Percentiles rank a stretch among this genome's conserved stretches.
Conservation (phyloP, 1,284 basidiomycete species). For the Ceratorhiza oryzae-sativae region DNA sequence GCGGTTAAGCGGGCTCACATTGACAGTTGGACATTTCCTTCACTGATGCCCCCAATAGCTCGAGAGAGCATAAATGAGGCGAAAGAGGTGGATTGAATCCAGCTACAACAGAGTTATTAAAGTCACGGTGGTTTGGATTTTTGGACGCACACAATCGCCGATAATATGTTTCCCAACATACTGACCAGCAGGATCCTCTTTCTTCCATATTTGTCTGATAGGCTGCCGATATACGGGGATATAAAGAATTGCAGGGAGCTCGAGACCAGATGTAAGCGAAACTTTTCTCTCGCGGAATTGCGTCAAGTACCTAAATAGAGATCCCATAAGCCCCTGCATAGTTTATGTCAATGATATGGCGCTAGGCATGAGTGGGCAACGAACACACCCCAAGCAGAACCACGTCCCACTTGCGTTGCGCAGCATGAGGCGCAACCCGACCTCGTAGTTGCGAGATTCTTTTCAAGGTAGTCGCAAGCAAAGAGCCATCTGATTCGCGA, state of each 20-base stretch:
- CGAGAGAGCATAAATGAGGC: conserved; percentile 87
- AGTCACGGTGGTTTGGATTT: not conserved
- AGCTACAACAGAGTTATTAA: conserved; percentile 57
- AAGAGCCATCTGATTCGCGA: conserved; percentile 47
- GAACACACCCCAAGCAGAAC: conserved; percentile 68
- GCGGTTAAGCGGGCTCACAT: conserved; percentile 48
- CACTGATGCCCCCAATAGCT: conserved; percentile 86
- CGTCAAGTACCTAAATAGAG: conserved; percentile 74
- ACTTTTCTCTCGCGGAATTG: not conserved
- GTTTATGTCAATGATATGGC: conserved; percentile 43
- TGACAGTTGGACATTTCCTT: conserved; percentile 64
- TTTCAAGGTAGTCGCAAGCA: not conserved
- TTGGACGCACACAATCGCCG: conserved; percentile 74
- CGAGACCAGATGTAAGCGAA: not conserved
- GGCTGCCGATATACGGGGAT: conserved; percentile 80
- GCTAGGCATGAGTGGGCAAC: conserved; percentile 24
- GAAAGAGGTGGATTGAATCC: conserved; percentile 88
- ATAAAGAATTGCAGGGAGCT: conserved; percentile 88
- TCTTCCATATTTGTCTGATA: conserved; percentile 87
- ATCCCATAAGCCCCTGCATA: conserved; percentile 81
- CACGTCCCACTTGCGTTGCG: conserved; percentile 72
- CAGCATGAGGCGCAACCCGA: conserved; percentile 58
- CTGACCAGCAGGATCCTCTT: conserved; percentile 79
- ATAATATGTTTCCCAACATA: conserved; percentile 91
- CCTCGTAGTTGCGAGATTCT: conserved; percentile 17